Conservation (phyloP, 2,329 filamentous ascomycete genomes). For the Colletotrichum tropicale region DNA sequence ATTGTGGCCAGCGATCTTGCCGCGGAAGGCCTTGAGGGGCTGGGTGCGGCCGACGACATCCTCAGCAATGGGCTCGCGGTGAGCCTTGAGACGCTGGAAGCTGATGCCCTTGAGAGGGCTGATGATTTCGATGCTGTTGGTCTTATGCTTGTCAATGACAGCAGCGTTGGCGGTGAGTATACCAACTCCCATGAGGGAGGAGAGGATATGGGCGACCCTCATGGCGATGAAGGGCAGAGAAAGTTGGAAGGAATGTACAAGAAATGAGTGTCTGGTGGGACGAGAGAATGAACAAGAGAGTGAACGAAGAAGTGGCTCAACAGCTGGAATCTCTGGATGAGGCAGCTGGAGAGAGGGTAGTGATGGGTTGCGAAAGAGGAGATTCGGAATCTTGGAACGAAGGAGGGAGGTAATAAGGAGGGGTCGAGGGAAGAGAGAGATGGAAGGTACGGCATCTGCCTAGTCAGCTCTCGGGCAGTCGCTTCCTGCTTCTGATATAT, state of each 20-base stretch:
- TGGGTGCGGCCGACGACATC: slow-evolving; percentile 33
- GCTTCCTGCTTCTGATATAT: neutral
- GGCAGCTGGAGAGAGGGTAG: neutral
- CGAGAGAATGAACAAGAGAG: neutral
- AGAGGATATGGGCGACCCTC: slow-evolving; percentile 6
- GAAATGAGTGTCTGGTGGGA: neutral
- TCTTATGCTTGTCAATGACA: neutral
- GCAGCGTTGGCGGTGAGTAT: neutral
- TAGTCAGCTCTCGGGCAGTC: neutral
- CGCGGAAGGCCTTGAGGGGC: slow-evolving; percentile 34
- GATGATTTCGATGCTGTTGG: slow-evolving; percentile 29
- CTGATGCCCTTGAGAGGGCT: slow-evolving; percentile 40
- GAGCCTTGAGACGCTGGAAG: slow-evolving; percentile 37
- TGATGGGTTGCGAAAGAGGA: neutral
- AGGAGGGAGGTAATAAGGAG: neutral
- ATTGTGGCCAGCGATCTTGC: slow-evolving; percentile 26
- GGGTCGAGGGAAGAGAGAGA: neutral
- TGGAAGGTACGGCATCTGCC: neutral
- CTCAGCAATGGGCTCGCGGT: slow-evolving; percentile 30
- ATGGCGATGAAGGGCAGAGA: neutral
- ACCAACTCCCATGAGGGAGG: neutral
- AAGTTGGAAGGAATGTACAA: neutral
- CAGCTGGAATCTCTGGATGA: neutral
- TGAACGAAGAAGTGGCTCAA: neutral
- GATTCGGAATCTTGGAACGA: neutral